phyloP scores from a whole-genome alignment of 2,329 filamentous ascomycete species.

The Fusarium foetens region DNA sequence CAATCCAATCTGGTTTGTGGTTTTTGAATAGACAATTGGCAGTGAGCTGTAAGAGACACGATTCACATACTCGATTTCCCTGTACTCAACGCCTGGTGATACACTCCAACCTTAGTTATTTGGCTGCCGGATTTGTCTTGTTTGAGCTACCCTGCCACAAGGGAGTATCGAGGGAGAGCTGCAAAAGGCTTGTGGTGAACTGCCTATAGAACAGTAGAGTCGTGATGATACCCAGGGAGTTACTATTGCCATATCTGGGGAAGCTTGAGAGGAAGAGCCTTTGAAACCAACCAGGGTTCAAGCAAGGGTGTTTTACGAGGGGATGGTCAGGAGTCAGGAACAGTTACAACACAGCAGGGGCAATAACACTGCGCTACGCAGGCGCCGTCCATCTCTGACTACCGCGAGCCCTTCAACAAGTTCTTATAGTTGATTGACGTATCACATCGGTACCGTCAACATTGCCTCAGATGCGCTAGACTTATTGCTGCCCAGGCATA shows the following conservation, averaged over 20 bases:
- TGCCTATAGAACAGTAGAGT: background rate
- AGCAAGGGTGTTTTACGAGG: constrained; percentile 33
- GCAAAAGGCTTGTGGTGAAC: background rate
- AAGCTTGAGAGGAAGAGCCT: constrained; percentile 35
- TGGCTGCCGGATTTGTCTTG: background rate
- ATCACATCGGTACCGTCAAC: constrained; percentile 5
- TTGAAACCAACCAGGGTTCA: constrained; percentile 22
- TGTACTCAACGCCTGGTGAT: background rate
- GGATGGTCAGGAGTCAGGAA: constrained; percentile 26
- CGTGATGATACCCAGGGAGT: constrained; percentile 14
- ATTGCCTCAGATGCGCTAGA: constrained; percentile 6
- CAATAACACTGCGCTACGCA: constrained; percentile 20
- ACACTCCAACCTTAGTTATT: background rate
- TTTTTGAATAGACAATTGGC: constrained; percentile 33
- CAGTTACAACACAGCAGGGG: constrained; percentile 35
- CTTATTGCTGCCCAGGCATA: background rate
- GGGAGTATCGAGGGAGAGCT: background rate
- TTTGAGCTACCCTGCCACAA: constrained; percentile 3
- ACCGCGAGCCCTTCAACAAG: constrained; percentile 35
- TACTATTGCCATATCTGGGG: constrained; percentile 38
- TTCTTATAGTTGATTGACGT: constrained; percentile 9
- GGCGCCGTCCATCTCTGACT: constrained; percentile 36
- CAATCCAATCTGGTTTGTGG: constrained; percentile 34
- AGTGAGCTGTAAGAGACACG: background rate
- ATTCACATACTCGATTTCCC: constrained; percentile 19